Percentiles rank a stretch among this genome's conserved stretches.
Evolutionary conservation across 2,329 filamentous ascomycete species (phyloP).

Genomic region (Alternaria consortialis): DNA sequence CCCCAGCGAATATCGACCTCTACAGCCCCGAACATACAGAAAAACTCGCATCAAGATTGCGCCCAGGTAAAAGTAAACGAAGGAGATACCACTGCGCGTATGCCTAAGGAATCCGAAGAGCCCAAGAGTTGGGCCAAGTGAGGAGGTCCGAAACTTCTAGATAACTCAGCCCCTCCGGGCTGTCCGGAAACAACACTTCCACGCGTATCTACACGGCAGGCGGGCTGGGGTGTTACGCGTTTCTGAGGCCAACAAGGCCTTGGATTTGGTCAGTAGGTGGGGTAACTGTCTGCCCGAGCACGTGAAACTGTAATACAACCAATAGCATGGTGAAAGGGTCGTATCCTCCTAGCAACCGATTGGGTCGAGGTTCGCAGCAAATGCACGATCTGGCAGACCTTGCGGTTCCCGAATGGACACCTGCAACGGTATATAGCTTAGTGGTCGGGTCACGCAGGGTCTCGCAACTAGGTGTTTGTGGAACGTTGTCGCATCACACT

Average conservation of each 20-base stretch:
- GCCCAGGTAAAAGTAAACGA: not conserved
- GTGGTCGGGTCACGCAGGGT: not conserved
- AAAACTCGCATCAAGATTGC: constrained; percentile 2
- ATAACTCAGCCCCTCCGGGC: constrained; percentile 8
- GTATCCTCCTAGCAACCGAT: constrained; percentile 8
- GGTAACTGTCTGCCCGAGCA: constrained; percentile 8
- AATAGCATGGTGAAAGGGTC: constrained; percentile 6
- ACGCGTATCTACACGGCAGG: not conserved
- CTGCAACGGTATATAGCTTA: constrained; percentile 9
- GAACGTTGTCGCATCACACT: constrained; percentile 11
- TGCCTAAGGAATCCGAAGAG: not conserved
- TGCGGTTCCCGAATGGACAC: constrained; percentile 9
- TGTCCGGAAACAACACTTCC: not conserved
- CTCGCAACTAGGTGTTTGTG: not conserved
- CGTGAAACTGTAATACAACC: constrained; percentile 11
- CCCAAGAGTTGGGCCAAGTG: constrained; percentile 4
- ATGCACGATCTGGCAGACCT: constrained; percentile 11
- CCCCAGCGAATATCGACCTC: not conserved
- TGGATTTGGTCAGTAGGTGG: constrained; percentile 10
- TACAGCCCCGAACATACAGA: not conserved
- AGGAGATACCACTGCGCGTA: not conserved
- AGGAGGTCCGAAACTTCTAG: not conserved
- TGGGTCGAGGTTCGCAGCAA: constrained; percentile 9
- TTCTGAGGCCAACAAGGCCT: constrained; percentile 15
- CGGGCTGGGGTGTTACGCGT: constrained; percentile 14